Evolutionary conservation across 805 yeast genomes (phyloP), one percentile per base, ranked within the genome.

Genomic region (Saccharomycopsis synnaedendra): DNA sequence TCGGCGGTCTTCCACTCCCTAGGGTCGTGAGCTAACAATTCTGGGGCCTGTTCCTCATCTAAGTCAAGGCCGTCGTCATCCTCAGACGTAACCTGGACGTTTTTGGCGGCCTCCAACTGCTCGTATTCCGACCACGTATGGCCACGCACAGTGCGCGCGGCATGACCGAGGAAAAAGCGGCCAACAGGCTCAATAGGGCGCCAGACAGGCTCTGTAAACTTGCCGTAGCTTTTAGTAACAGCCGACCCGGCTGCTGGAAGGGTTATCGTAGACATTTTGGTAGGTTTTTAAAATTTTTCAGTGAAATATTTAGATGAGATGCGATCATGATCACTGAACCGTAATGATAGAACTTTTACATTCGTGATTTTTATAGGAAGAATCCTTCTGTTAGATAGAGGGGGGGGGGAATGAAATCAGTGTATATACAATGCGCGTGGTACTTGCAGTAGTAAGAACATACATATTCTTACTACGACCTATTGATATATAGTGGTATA

Each of bases 81-180:
- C 55, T 64, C 73, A 46, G 64, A 64, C 58, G 85, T 95, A 53
- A 78, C 77, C 49, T 68, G 67, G 60, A 85, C 95, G 66, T 85
- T 85, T 68, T 78, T 80, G 63, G 82, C 94, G 52, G 96, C 96
- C 74, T 89, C 94, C 57, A 88, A 71, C 65, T 84, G 82, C 70
- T 93, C 98, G 62, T 78, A 93, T 69, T 93, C 97, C 48, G 97
- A 87, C 96, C 97, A 93, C 44, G 97, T 87, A 71, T 95, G 96
- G 65, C 96, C 96, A 70, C 96, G 81, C 58, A 89, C 74, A 47
- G 94, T 78, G 74, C 98, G 85, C 57, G 95, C 80, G 50, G 97
- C 97, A 62, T 93, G 98, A 45, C 96, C 96, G 58, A 93, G 72
- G 71, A 89, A 93, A 64, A 77, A 85, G 54, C 94, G 90, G 49